Percentiles rank a stretch among this genome's conserved stretches.
Conservation (phyloP, 2,329 filamentous ascomycete species). For the Fusarium sp. region DNA sequence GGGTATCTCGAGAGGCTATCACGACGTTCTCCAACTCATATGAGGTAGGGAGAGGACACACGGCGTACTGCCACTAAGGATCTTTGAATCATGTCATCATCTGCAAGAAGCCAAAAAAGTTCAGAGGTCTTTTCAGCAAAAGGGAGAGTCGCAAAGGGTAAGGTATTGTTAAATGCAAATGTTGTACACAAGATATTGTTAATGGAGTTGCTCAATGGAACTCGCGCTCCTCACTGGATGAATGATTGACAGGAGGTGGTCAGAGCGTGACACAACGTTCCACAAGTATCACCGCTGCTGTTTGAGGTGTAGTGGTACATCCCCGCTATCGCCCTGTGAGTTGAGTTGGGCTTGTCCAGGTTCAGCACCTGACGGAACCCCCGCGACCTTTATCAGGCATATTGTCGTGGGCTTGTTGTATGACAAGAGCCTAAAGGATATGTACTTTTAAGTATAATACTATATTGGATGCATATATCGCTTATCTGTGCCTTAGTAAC, state of each 20-base stretch:
- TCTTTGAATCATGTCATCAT: conserved; percentile 35
- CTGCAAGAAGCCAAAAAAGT: background rate
- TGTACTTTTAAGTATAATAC: background rate
- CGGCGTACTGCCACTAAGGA: conserved; percentile 32
- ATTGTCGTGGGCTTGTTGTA: conserved; percentile 16
- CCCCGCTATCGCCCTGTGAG: conserved; percentile 23
- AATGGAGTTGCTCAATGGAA: conserved; percentile 31
- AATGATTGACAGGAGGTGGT: conserved; percentile 23
- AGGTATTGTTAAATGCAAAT: background rate
- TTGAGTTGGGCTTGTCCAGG: background rate
- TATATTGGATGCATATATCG: background rate
- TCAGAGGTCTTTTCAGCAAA: background rate
- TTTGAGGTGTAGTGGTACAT: conserved; percentile 33
- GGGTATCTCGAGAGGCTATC: conserved; percentile 35
- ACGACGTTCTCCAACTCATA: conserved; percentile 39
- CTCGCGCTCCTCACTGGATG: conserved; percentile 22
- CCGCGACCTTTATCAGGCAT: conserved; percentile 41
- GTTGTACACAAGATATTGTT: conserved; percentile 7
- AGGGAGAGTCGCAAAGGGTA: background rate
- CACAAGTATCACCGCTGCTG: conserved; percentile 32
- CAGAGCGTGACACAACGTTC: conserved; percentile 25
- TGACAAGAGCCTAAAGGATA: conserved; percentile 8
- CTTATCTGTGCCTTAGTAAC: background rate
- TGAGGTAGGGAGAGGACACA: conserved; percentile 21
- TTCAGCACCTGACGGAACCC: conserved; percentile 28